A percentile compares a stretch with the other conserved stretches of the same genome.
Evolutionary conservation across 176 grass and related monocot species (phyloP).

Genomic region (Chloris gayana): DNA sequence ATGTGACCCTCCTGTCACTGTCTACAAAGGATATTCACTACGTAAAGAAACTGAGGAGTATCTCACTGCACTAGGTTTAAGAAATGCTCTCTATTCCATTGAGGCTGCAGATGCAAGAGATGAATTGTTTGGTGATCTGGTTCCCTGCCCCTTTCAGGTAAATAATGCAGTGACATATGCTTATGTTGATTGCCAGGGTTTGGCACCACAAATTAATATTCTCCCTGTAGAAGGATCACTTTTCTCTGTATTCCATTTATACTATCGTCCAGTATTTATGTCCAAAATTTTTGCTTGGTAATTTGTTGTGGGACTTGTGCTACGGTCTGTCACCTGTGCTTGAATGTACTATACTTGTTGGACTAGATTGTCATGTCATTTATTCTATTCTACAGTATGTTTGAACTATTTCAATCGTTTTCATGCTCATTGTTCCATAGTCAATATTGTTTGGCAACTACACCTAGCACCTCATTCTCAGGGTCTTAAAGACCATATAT

Average conservation of each 20-base stretch:
- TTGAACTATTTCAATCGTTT: neutral
- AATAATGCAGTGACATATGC: neutral
- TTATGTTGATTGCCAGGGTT: slow-evolving; percentile 4
- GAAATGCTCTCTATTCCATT: slow-evolving; percentile 60
- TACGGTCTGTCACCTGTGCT: neutral
- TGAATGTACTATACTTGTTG: neutral
- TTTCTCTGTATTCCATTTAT: neutral
- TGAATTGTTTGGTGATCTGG: slow-evolving; percentile 65
- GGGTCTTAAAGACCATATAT: slow-evolving; percentile 21
- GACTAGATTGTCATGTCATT: neutral
- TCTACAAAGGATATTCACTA: slow-evolving; percentile 74
- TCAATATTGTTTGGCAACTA: neutral
- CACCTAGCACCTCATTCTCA: neutral
- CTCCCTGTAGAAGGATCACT: slow-evolving; percentile 7
- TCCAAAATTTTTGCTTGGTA: neutral
- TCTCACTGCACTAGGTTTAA: slow-evolving; percentile 55
- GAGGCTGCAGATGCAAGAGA: slow-evolving; percentile 61
- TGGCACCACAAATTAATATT: neutral
- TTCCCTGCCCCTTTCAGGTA: slow-evolving; percentile 83
- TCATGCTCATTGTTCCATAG: neutral
- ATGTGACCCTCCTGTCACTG: slow-evolving; percentile 60
- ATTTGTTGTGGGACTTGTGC: neutral
- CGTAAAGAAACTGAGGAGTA: slow-evolving; percentile 78
- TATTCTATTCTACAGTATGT: neutral
- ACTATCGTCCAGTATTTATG: neutral